Conservation (phyloP, 2,329 filamentous ascomycete species). For the Phoma herbarum region DNA sequence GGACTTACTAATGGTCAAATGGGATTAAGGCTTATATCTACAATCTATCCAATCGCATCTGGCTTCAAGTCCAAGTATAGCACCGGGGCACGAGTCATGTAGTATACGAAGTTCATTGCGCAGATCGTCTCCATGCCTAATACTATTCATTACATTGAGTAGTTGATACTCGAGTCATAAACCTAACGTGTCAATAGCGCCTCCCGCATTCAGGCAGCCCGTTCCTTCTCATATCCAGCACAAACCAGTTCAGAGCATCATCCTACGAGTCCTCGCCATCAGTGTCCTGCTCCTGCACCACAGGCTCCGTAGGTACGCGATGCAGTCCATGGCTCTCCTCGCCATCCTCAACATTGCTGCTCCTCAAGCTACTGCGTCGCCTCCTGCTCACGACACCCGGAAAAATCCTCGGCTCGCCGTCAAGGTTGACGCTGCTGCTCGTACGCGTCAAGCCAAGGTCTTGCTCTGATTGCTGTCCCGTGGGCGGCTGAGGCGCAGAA, state of each 20-base stretch:
- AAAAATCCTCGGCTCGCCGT: slow-evolving; percentile 73
- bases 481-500: slow-evolving; percentile 32
- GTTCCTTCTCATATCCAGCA: no score
- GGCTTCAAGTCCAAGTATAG: neutral
- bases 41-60: no score
- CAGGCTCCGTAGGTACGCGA: slow-evolving; percentile 20
- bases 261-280: slow-evolving; percentile 15
- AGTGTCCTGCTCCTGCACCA: slow-evolving; percentile 30
- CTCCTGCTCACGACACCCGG: slow-evolving; percentile 70
- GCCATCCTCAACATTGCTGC: slow-evolving; percentile 15
- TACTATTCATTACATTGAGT: neutral
- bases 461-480: slow-evolving; percentile 25
- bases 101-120: neutral
- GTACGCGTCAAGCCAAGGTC: slow-evolving; percentile 33
- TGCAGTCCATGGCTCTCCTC: slow-evolving; percentile 24
- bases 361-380: slow-evolving; percentile 37
- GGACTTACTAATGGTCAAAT: neutral
- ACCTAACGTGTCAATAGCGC: no score
- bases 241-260: neutral
- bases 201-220: no score
- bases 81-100: neutral
- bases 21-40: neutral
- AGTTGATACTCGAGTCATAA: neutral
- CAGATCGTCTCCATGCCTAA: neutral
- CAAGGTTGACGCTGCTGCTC: slow-evolving; percentile 42